phyloP scores from a whole-genome alignment of 345 rosid genomes.

The Orychophragmus violaceus region DNA sequence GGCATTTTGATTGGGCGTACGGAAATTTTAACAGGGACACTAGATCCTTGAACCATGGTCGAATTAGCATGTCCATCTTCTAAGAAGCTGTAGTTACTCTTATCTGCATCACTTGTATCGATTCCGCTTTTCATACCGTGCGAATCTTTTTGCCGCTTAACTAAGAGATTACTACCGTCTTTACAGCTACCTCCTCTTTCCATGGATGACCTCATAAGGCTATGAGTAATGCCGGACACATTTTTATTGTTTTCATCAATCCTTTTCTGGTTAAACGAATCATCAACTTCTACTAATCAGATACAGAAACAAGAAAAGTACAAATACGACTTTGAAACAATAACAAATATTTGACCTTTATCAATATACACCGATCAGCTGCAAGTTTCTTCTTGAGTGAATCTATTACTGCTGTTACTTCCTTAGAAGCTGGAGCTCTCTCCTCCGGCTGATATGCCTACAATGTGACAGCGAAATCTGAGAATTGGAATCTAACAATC shows the following conservation, averaged over 20 bases:
- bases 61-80: slow-evolving; percentile 57
- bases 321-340: background rate
- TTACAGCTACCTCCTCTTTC: slow-evolving; percentile 50
- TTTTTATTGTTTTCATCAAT: slow-evolving; percentile 66
- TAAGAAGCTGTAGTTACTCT: slow-evolving; percentile 34
- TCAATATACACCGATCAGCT: slow-evolving; percentile 48
- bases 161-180: slow-evolving; percentile 49
- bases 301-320: background rate
- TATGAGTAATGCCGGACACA: slow-evolving; percentile 50
- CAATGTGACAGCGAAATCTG: background rate
- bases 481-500: background rate
- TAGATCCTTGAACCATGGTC: slow-evolving; percentile 68
- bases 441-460: slow-evolving; percentile 20
- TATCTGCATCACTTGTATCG: too few species aligned
- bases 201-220: slow-evolving; percentile 41
- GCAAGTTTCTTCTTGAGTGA: slow-evolving; percentile 58
- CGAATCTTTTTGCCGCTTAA: slow-evolving; percentile 74
- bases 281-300: slow-evolving; percentile 7
- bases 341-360: slow-evolving; percentile 46
- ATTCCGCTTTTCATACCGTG: slow-evolving; percentile 55
- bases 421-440: slow-evolving; percentile 32
- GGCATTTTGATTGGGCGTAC: slow-evolving; percentile 71
- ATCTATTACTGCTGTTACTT: slow-evolving; percentile 53
- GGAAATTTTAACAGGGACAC: slow-evolving; percentile 67
- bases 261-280: slow-evolving; percentile 51